Conservation (phyloP, 257 asterid genomes). For the Primulina eburnea region DNA sequence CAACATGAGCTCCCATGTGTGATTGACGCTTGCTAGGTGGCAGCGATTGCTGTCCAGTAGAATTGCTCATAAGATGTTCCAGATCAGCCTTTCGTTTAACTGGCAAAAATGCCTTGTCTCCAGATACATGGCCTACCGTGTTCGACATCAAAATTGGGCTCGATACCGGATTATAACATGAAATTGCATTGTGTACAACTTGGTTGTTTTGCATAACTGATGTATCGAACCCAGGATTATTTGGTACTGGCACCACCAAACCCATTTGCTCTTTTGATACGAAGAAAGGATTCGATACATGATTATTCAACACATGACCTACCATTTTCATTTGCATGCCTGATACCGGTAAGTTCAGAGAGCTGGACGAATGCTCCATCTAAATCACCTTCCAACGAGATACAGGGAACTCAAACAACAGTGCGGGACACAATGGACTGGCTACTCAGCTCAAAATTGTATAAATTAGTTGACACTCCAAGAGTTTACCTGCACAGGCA, state of each 20-base stretch:
- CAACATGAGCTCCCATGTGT: slow-evolving; percentile 34
- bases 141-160: slow-evolving; percentile 35
- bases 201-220: slow-evolving; percentile 27
- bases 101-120: slow-evolving; percentile 44
- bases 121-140: slow-evolving; percentile 33
- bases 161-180: slow-evolving; percentile 30
- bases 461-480: slow-evolving; percentile 8
- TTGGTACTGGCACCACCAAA: slow-evolving; percentile 30
- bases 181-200: slow-evolving; percentile 30
- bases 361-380: slow-evolving; percentile 57
- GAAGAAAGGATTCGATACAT: slow-evolving; percentile 34
- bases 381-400: slow-evolving; percentile 42
- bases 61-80: slow-evolving; percentile 31
- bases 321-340: slow-evolving; percentile 43
- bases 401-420: slow-evolving; percentile 41
- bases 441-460: not conserved
- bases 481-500: slow-evolving; percentile 21
- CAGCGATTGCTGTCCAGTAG: slow-evolving; percentile 38
- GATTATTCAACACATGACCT: slow-evolving; percentile 35
- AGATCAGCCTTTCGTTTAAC: slow-evolving; percentile 75
- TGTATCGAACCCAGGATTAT: slow-evolving; percentile 33
- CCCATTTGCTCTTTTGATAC: slow-evolving; percentile 36
- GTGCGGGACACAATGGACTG: slow-evolving; percentile 44
- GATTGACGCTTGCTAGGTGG: slow-evolving; percentile 54
- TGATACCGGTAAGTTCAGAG: slow-evolving; percentile 42